phyloP scores from a whole-genome alignment of 805 yeast genomes.

The Candida nemodendra region DNA sequence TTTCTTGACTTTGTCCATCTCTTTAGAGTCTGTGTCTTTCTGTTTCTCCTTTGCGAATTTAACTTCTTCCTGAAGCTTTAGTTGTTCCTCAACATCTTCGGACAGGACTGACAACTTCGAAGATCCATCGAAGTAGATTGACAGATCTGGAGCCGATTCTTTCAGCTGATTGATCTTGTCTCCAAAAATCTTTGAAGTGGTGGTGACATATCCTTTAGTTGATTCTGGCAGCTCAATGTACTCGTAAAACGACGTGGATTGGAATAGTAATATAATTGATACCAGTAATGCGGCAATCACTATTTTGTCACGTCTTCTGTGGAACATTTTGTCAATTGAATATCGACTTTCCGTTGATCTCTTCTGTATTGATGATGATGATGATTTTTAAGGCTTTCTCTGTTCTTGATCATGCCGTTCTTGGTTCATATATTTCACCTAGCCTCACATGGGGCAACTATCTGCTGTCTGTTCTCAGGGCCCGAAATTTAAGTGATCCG shows the following conservation, averaged over 20 bases:
- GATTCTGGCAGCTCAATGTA: slow-evolving; percentile 2
- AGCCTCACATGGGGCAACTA: too few species aligned
- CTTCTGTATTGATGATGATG: background rate
- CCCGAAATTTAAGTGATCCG: too few species aligned
- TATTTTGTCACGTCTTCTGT: slow-evolving; percentile 4
- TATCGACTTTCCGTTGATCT: background rate
- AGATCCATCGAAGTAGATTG: background rate
- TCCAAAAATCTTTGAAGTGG: slow-evolving; percentile 1
- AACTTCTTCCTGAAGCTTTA: slow-evolving; percentile 4
- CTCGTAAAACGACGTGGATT: slow-evolving; percentile 1
- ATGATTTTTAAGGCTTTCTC: too few species aligned
- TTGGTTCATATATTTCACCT: too few species aligned
- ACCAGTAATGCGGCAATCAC: slow-evolving; percentile 2
- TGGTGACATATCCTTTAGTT: slow-evolving; percentile 3
- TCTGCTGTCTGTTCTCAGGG: too few species aligned
- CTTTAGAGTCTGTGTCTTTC: slow-evolving; percentile 10
- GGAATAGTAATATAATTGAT: slow-evolving; percentile 2
- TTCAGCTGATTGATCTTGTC: slow-evolving; percentile 3
- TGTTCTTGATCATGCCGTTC: too few species aligned
- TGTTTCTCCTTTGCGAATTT: slow-evolving; percentile 12
- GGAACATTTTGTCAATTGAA: background rate
- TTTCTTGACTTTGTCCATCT: slow-evolving; percentile 4
- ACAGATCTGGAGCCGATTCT: slow-evolving; percentile 2
- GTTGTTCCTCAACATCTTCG: slow-evolving; percentile 2
- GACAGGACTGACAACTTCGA: slow-evolving; percentile 2